phyloP scores from a whole-genome alignment of 2,329 filamentous ascomycete species.

The Corynespora cassiicola region DNA sequence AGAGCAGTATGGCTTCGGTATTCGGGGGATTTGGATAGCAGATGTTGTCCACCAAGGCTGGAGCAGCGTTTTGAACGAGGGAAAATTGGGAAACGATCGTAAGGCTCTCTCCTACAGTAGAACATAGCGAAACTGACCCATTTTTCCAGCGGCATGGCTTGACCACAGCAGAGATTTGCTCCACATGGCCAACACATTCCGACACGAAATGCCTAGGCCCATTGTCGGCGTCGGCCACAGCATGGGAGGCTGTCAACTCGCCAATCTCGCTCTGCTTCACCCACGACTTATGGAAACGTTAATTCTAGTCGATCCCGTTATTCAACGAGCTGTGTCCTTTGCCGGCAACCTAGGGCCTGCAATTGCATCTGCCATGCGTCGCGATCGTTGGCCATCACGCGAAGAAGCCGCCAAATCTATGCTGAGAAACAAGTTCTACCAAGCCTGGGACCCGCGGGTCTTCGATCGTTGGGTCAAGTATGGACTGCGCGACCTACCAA shows the following conservation, averaged over 20 bases:
- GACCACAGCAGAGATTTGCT: constrained; percentile 86
- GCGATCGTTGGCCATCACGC: constrained; percentile 83
- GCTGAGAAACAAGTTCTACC: constrained; percentile 75
- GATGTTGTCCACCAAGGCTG: constrained; percentile 87
- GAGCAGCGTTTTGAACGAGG: constrained; percentile 79
- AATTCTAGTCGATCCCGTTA: constrained; percentile 84
- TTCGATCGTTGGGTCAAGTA: constrained; percentile 75
- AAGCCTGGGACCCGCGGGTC: constrained; percentile 80
- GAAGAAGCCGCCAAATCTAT: constrained; percentile 72
- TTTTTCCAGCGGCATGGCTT: constrained; percentile 73
- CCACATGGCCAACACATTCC: constrained; percentile 84
- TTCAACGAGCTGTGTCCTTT: constrained; percentile 60
- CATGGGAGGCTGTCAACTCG: constrained; percentile 79
- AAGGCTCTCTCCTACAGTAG: constrained; percentile 42
- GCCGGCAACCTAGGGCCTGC: constrained; percentile 54
- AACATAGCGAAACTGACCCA: constrained; percentile 2
- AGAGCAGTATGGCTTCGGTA: constrained; percentile 67
- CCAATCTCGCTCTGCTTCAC: constrained; percentile 75
- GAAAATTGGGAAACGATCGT: constrained; percentile 83
- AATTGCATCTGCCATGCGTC: constrained; percentile 71
- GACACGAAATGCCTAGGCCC: constrained; percentile 78
- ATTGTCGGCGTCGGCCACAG: constrained; percentile 88
- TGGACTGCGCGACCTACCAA: constrained; percentile 79
- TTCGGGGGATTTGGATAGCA: constrained; percentile 87
- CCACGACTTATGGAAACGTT: constrained; percentile 79